phyloP scores from a whole-genome alignment of 2,329 filamentous ascomycete species.

The Verticillium klebahnii region DNA sequence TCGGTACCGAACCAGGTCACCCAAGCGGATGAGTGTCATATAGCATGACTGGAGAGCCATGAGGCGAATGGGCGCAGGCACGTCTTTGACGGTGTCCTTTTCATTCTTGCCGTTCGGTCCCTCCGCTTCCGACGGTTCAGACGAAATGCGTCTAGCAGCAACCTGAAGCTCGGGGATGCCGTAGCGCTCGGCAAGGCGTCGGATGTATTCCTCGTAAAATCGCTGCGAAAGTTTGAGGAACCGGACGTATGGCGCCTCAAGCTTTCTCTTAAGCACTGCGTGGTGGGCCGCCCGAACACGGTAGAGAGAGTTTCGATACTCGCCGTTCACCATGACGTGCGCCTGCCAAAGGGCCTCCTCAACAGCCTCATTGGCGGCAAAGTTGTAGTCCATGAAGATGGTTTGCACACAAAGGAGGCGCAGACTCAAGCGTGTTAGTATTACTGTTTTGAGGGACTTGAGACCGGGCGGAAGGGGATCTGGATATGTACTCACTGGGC shows the following conservation, averaged over 20 bases:
- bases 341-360: constrained; percentile 74
- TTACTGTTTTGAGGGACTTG: not conserved
- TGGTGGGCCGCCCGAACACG: constrained; percentile 47
- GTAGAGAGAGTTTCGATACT: constrained; percentile 67
- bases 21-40: constrained; percentile 77
- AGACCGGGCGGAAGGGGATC: not conserved
- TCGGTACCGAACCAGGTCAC: constrained; percentile 86
- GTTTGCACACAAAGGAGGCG: constrained; percentile 67
- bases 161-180: constrained; percentile 46
- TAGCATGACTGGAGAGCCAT: constrained; percentile 72
- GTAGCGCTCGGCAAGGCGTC: constrained; percentile 64
- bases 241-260: constrained; percentile 74
- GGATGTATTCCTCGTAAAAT: constrained; percentile 84
- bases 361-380: constrained; percentile 56
- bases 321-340: constrained; percentile 72
- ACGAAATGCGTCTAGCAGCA: constrained; percentile 35
- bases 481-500: constrained; percentile 28
- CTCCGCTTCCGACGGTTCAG: not conserved
- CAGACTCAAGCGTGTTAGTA: constrained; percentile 43
- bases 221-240: constrained; percentile 85
- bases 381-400: constrained; percentile 68
- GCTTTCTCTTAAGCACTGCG: constrained; percentile 65
- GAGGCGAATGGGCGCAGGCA: constrained; percentile 46
- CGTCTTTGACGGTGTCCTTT: constrained; percentile 35
- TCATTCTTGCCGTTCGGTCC: constrained; percentile 18